A percentile compares a stretch with the other conserved stretches of the same genome.
Evolutionary conservation across 331 rosid genomes (phyloP).

Genomic region (Telfairia occidentalis): DNA sequence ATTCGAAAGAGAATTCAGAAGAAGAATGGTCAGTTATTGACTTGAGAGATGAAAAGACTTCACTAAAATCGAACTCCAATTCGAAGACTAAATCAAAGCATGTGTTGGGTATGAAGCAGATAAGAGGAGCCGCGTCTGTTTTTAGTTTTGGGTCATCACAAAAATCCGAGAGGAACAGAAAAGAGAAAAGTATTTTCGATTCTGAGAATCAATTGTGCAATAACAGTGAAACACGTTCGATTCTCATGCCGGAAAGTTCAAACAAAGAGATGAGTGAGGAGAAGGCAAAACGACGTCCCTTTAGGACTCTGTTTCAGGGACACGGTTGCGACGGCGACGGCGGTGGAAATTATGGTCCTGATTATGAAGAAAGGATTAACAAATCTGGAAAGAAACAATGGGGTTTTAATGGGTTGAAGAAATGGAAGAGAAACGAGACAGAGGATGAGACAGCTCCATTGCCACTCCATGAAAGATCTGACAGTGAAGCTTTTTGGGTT

Average conservation of each 20-base stretch:
- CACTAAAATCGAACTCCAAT: conserved; percentile 26
- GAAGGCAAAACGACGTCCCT: conserved; percentile 59
- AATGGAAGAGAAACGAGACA: conserved; percentile 60
- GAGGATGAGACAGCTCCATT: conserved; percentile 79
- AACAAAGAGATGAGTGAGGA: conserved; percentile 18
- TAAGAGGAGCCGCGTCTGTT: conserved; percentile 67
- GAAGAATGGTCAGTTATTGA: conserved; percentile 89
- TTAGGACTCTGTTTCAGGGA: conserved; percentile 55
- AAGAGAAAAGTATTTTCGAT: conserved; percentile 59
- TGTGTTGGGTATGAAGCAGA: conserved; percentile 43
- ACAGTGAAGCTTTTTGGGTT: conserved; percentile 30
- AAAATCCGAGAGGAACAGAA: conserved; percentile 37
- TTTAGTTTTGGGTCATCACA: conserved; percentile 45
- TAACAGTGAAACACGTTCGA: conserved; percentile 17
- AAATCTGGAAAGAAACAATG: conserved; percentile 54
- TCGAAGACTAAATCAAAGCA: conserved; percentile 41
- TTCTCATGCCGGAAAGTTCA: conserved; percentile 32
- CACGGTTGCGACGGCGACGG: conserved; percentile 27
- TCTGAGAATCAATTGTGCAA: conserved; percentile 19
- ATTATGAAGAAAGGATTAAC: conserved; percentile 23
- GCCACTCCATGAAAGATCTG: conserved; percentile 55
- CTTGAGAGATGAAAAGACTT: conserved; percentile 55
- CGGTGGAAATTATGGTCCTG: background rate
- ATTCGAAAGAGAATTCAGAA: conserved; percentile 37
- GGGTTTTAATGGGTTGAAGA: conserved; percentile 35